Evolutionary conservation across 345 rosid species (phyloP).

Genomic region (Isatis tinctoria): DNA sequence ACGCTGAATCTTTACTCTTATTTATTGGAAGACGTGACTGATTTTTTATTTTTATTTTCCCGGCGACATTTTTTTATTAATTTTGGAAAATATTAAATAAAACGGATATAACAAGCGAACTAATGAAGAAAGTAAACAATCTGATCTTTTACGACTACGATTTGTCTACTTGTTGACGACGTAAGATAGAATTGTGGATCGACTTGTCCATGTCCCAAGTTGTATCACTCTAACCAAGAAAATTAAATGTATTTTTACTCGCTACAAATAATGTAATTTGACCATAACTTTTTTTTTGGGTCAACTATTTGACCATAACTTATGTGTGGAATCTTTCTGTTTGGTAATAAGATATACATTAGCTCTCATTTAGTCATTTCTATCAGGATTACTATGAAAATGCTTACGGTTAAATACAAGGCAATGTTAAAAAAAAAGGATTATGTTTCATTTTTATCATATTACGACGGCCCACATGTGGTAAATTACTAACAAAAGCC

Average conservation of each 20-base stretch:
- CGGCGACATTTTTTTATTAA: background rate
- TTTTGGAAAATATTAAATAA: background rate
- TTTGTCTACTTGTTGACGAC: background rate
- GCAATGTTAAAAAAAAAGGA: background rate
- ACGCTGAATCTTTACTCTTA: background rate
- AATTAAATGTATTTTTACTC: background rate
- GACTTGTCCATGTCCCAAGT: conserved; percentile 5
- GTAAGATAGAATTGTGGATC: conserved; percentile 17
- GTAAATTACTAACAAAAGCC: background rate
- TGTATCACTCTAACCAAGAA: conserved; percentile 17
- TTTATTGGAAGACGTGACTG: conserved; percentile 13
- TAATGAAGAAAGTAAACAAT: background rate
- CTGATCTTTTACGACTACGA: background rate
- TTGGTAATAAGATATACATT: too few relatives aligned
- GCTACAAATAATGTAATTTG: background rate
- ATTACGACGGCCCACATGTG: background rate
- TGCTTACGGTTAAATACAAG: too few relatives aligned
- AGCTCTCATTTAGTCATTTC: too few relatives aligned
- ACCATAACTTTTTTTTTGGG: too few relatives aligned
- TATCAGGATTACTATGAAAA: too few relatives aligned
- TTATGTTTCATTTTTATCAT: background rate
- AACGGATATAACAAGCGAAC: background rate
- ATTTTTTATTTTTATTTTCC: background rate
- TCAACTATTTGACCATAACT: too few relatives aligned
- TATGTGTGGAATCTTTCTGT: background rate